phyloP scores from a whole-genome alignment of 345 rosid genomes.

The Boechera stricta region DNA sequence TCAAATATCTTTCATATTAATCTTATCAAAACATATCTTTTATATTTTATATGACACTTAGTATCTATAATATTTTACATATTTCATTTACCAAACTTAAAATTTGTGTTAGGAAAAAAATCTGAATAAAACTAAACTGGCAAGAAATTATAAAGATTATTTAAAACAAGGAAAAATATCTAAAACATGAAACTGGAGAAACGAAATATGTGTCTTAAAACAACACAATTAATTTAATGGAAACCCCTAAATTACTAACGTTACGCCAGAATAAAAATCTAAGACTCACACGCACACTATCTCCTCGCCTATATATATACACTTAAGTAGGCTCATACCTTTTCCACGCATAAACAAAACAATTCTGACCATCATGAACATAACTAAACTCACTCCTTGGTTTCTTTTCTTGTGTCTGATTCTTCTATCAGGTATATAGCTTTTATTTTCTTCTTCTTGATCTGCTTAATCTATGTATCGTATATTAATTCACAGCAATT shows the following conservation, averaged over 20 bases:
- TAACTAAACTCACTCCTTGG: slow-evolving; percentile 19
- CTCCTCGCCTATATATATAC: slow-evolving; percentile 4
- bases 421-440: slow-evolving; percentile 26
- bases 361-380: slow-evolving; percentile 20
- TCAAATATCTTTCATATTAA: neutral
- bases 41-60: too few relatives aligned
- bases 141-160: neutral
- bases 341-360: neutral
- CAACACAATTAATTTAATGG: neutral
- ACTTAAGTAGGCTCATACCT: neutral
- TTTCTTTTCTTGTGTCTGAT: slow-evolving; percentile 18
- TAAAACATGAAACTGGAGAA: neutral
- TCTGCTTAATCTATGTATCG: neutral
- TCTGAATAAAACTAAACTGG: neutral
- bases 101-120: neutral
- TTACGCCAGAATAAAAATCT: neutral
- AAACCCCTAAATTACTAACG: slow-evolving; percentile 7
- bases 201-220: neutral
- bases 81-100: neutral
- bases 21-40: neutral
- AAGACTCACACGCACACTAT: neutral
- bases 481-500: neutral
- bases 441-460: neutral
- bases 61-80: neutral
- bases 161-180: neutral